Conservation (phyloP, 495 filamentous ascomycete species). For the Neurospora sp. region DNA sequence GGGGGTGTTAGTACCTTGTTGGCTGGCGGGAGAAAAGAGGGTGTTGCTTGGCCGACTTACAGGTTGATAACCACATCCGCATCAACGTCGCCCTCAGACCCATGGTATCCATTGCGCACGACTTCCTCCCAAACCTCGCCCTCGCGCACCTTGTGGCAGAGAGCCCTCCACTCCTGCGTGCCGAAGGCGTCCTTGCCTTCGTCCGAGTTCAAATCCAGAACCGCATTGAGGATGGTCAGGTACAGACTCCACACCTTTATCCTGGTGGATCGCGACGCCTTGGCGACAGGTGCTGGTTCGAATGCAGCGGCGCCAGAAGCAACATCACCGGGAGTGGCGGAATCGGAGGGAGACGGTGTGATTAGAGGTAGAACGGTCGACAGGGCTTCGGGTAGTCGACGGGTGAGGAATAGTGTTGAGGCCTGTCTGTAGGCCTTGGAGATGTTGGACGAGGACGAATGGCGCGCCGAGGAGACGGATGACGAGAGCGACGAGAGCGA, state of each 20-base stretch:
- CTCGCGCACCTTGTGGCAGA: conserved; percentile 71
- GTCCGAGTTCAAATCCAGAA: conserved; percentile 78
- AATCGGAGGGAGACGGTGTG: conserved; percentile 26
- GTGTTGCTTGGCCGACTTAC: conserved; percentile 37
- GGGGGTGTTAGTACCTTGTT: conserved; percentile 5
- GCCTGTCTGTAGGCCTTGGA: conserved; percentile 83
- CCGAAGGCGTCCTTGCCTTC: conserved; percentile 85
- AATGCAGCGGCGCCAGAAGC: conserved; percentile 15
- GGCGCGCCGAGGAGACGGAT: conserved; percentile 41
- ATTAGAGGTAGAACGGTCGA: conserved; percentile 72
- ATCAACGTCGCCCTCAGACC: conserved; percentile 81
- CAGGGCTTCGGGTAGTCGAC: conserved; percentile 81
- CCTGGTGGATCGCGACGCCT: conserved; percentile 62
- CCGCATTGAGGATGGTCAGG: conserved; percentile 81
- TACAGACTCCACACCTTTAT: conserved; percentile 98
- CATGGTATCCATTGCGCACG: conserved; percentile 72
- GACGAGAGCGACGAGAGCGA: conserved; percentile 38
- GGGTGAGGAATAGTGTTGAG: conserved; percentile 83
- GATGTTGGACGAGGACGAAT: conserved; percentile 49
- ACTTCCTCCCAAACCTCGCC: conserved; percentile 91
- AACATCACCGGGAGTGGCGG: conserved; percentile 12
- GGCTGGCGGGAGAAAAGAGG: background rate
- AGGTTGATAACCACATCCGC: conserved; percentile 89
- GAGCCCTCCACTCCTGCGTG: conserved; percentile 64
- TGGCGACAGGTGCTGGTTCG: conserved; percentile 58